Percentiles rank a stretch among this genome's conserved stretches.
phyloP scores from a whole-genome alignment of 1,284 basidiomycete species.

The Bjerkandera adusta region DNA sequence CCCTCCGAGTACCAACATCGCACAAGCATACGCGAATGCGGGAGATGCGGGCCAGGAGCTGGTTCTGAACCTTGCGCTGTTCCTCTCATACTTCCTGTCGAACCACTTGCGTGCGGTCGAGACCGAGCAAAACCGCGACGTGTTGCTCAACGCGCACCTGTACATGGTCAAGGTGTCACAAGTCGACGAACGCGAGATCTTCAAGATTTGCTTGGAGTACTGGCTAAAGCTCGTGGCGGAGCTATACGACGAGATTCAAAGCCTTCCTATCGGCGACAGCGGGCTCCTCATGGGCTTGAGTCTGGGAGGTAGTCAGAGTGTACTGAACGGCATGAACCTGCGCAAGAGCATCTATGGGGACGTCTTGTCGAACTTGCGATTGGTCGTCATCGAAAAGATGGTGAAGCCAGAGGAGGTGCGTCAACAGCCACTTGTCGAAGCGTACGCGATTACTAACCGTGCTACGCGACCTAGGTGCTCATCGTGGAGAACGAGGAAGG shows the following conservation, averaged over 20 bases:
- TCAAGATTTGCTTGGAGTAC: conserved; percentile 99
- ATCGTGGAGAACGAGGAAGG: conserved; percentile 99
- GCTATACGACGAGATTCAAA: conserved; percentile 97
- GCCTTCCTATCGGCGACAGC: conserved; percentile 89
- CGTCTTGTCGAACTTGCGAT: conserved; percentile 90
- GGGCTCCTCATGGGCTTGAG: conserved; percentile 93
- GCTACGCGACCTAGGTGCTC: conserved; percentile 60
- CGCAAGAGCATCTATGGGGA: conserved; percentile 95
- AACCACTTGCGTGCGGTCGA: conserved; percentile 92
- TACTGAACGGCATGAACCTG: conserved; percentile 76
- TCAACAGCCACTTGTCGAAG: conserved; percentile 5
- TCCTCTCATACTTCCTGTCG: conserved; percentile 95
- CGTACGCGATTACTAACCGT: neutral
- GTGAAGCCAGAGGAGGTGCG: conserved; percentile 98
- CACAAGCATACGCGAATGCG: conserved; percentile 88
- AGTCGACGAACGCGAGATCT: conserved; percentile 98
- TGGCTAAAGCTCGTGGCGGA: conserved; percentile 98
- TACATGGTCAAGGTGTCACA: conserved; percentile 99
- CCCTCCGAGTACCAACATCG: conserved; percentile 95
- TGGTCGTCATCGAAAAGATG: conserved; percentile 99
- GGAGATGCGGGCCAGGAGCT: conserved; percentile 96
- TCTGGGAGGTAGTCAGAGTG: conserved; percentile 65
- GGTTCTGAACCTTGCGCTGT: conserved; percentile 94
- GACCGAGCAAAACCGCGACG: conserved; percentile 88
- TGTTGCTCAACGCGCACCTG: conserved; percentile 93